Conservation (phyloP, 306 rosid genomes). For the Cercis canadensis region DNA sequence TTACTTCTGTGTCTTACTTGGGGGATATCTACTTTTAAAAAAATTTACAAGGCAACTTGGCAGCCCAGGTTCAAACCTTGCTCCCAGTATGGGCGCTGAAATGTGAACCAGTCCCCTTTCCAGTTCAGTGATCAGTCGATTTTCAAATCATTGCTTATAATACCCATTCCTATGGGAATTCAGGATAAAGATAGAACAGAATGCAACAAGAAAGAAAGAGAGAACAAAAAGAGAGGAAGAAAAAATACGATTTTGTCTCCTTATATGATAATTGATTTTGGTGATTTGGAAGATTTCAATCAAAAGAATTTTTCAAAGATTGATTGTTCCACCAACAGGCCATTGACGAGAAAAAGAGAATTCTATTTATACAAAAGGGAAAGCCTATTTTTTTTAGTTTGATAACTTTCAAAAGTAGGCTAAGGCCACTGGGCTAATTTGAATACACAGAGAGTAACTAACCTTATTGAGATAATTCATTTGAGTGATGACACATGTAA, state of each 20-base stretch:
- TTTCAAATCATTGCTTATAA: no score
- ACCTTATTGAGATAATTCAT: constrained; percentile 94
- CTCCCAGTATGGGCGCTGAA: no score
- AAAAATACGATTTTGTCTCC: neutral
- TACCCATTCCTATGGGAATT: no score
- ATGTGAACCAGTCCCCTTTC: no score
- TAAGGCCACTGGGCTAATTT: constrained; percentile 11
- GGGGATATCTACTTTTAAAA: no score
- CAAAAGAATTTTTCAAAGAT: neutral
- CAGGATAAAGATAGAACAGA: no score
- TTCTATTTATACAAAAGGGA: neutral
- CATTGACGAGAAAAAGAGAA: neutral
- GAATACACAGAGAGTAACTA: constrained; percentile 34
- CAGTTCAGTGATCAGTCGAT: no score
- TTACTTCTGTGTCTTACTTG: no score
- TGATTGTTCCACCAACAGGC: neutral
- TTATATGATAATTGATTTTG: constrained; percentile 10
- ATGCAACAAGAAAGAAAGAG: no score
- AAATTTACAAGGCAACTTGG: no score
- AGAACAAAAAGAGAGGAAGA: no score
- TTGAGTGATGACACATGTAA: constrained; percentile 71
- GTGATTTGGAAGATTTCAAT: constrained; percentile 11
- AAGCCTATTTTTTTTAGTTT: neutral
- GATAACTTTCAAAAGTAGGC: neutral
- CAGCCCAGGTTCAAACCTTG: no score